Percentiles rank a stretch among this genome's conserved stretches.
Conservation (phyloP, 2,329 filamentous ascomycete species). For the Akanthomyces lecanii region DNA sequence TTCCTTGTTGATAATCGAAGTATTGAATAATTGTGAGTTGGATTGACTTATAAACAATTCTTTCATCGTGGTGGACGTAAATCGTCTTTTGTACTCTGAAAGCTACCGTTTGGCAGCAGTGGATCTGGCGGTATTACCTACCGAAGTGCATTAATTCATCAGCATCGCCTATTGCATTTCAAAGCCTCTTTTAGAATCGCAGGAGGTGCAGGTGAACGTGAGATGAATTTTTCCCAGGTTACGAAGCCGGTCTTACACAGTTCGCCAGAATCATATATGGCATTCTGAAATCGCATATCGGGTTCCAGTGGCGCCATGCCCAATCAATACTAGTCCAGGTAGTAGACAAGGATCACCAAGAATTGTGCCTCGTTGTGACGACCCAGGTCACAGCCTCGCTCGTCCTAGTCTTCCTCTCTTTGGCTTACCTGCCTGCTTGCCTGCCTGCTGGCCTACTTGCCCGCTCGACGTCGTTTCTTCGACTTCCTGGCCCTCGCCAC, state of each 20-base stretch:
- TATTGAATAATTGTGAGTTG: neutral
- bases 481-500: neutral
- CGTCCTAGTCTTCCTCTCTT: neutral
- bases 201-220: neutral
- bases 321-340: neutral
- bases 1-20: neutral
- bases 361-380: neutral
- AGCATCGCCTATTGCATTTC: neutral
- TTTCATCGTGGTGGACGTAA: neutral
- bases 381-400: neutral
- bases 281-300: neutral
- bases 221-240: too few species aligned
- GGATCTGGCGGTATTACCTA: neutral
- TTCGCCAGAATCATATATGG: neutral
- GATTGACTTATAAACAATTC: neutral
- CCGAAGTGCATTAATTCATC: neutral
- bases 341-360: neutral
- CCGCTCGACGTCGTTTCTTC: neutral
- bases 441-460: neutral
- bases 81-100: neutral
- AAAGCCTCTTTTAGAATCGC: neutral
- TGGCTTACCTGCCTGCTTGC: neutral
- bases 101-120: too few species aligned
- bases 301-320: neutral
- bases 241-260: neutral